Evolutionary conservation across 345 rosid genomes (phyloP).

Genomic region (Gossypium thurberi): DNA sequence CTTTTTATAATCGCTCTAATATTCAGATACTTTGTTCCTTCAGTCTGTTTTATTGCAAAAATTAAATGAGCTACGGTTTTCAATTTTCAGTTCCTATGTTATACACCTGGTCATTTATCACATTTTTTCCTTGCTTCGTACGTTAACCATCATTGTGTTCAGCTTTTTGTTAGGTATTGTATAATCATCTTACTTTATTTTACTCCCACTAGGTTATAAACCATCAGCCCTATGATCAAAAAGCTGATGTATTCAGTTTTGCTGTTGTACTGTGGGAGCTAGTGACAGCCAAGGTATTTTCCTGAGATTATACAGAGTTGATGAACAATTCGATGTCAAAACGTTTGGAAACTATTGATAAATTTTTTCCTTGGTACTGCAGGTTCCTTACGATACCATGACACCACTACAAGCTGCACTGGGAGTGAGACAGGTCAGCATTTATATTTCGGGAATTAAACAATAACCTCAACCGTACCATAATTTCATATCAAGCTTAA

Average conservation of each 20-base stretch:
- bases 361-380: slow-evolving; percentile 8
- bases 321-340: neutral
- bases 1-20: neutral
- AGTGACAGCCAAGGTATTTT: slow-evolving; percentile 62
- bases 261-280: slow-evolving; percentile 80
- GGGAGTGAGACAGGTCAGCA: slow-evolving; percentile 66
- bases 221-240: slow-evolving; percentile 67
- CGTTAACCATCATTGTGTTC: neutral
- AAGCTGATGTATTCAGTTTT: slow-evolving; percentile 74
- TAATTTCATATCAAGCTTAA: neutral
- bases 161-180: neutral
- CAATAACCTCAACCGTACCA: neutral
- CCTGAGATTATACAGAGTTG: neutral
- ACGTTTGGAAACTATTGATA: neutral
- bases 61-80: neutral
- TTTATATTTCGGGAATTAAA: neutral
- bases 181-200: neutral
- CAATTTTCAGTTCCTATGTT: neutral
- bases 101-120: neutral
- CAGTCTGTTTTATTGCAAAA: neutral
- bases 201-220: slow-evolving; percentile 48
- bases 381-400: slow-evolving; percentile 67
- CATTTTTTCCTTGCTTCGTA: neutral
- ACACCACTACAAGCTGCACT: slow-evolving; percentile 79
- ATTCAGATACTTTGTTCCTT: neutral